phyloP scores from a whole-genome alignment of 371 early-diverging fungal species.

The Conidiobolus incongruus region DNA sequence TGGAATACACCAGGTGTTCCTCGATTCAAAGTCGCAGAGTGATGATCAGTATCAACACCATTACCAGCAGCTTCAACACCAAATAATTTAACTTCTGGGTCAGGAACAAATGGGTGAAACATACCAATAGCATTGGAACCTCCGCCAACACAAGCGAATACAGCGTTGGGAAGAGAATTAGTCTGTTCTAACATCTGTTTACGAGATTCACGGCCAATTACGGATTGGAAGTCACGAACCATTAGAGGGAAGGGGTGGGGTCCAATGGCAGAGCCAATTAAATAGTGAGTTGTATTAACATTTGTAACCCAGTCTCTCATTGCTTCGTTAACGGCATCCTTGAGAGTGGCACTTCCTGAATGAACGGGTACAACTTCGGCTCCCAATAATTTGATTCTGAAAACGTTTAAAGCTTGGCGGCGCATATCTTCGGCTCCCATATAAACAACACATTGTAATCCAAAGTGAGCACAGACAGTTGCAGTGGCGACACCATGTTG shows the following conservation, averaged over 20 bases:
- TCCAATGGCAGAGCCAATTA: slow-evolving; percentile 92
- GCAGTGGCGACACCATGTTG: slow-evolving; percentile 98
- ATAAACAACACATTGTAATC: slow-evolving; percentile 82
- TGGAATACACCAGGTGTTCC: slow-evolving; percentile 90
- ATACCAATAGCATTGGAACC: slow-evolving; percentile 93
- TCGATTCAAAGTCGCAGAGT: slow-evolving; percentile 71
- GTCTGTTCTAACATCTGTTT: slow-evolving; percentile 57
- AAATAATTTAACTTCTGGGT: slow-evolving; percentile 49
- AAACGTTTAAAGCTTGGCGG: slow-evolving; percentile 87
- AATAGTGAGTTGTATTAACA: slow-evolving; percentile 76
- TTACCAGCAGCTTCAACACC: slow-evolving; percentile 91
- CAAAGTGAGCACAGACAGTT: slow-evolving; percentile 93
- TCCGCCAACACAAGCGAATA: slow-evolving; percentile 91
- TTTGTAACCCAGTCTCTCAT: slow-evolving; percentile 98
- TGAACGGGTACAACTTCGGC: slow-evolving; percentile 75
- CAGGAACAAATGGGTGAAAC: slow-evolving; percentile 83
- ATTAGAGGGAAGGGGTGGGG: slow-evolving; percentile 87
- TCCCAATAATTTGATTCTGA: slow-evolving; percentile 85
- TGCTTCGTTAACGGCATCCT: slow-evolving; percentile 96
- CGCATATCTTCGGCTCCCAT: slow-evolving; percentile 93
- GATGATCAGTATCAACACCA: slow-evolving; percentile 58
- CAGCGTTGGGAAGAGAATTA: slow-evolving; percentile 71
- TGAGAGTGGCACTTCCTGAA: slow-evolving; percentile 62
- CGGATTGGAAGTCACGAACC: slow-evolving; percentile 90
- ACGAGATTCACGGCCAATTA: slow-evolving; percentile 71